Percentiles rank a stretch among this genome's conserved stretches.
These are phyloP conservation scores for Wickerhamomyces chambardii DNA, from an alignment of 805 yeast genomes.

Conservation along the genomic window DNA sequence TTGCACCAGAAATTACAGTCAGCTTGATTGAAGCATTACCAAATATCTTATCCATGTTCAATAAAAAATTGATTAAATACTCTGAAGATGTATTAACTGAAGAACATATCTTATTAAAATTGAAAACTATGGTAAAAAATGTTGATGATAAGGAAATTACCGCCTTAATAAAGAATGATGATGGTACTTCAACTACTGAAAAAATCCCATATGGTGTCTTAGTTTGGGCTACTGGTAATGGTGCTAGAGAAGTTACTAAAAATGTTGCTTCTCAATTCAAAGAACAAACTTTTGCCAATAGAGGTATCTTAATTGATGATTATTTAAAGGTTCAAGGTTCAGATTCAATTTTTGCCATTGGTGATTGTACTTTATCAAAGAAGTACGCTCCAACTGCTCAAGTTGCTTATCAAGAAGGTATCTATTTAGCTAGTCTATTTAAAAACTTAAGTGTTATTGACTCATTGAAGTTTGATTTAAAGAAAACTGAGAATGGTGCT, in stretches of 20 bases:
- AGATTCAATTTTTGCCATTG: constrained; percentile 70
- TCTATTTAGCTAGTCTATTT: constrained; percentile 66
- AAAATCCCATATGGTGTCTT: constrained; percentile 85
- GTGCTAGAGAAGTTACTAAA: constrained; percentile 69
- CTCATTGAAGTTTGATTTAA: constrained; percentile 35
- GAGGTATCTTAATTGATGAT: constrained; percentile 85
- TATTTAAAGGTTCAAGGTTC: constrained; percentile 78
- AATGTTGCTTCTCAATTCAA: constrained; percentile 61
- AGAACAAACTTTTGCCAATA: constrained; percentile 75
- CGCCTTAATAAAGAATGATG: constrained; percentile 58
- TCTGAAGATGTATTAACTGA: constrained; percentile 69
- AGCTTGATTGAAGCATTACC: constrained; percentile 88
- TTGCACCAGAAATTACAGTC: constrained; percentile 74
- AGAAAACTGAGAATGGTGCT: constrained; percentile 25
- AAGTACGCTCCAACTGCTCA: constrained; percentile 95
- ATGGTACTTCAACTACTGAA: constrained; percentile 48
- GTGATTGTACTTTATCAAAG: constrained; percentile 87
- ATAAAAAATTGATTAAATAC: constrained; percentile 60
- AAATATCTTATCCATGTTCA: constrained; percentile 72
- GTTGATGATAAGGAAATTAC: constrained; percentile 65
- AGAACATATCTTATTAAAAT: constrained; percentile 63
- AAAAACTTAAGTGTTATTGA: constrained; percentile 57
- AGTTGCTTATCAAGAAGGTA: constrained; percentile 94
- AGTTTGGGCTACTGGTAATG: constrained; percentile 98
- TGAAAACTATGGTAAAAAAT: constrained; percentile 83